A percentile compares a stretch with the other conserved stretches of the same genome.
phyloP scores from a whole-genome alignment of 208 protist species.

The Vickermania spadyakhi region DNA sequence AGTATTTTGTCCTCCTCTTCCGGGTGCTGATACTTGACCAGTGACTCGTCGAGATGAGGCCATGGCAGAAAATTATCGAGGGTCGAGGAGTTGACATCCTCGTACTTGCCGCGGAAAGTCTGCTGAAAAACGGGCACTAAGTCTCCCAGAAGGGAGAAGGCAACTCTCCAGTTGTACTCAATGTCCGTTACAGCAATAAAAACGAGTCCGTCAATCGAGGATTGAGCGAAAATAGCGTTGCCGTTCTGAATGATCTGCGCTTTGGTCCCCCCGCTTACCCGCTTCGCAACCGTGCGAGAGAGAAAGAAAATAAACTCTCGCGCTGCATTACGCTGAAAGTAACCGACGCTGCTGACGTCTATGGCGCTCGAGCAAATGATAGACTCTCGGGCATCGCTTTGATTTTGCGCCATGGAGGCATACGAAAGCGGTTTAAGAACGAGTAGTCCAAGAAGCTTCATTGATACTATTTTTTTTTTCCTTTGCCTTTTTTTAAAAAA shows the following conservation, averaged over 20 bases:
- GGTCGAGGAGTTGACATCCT: constrained; percentile 19
- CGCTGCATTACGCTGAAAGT: constrained; percentile 77
- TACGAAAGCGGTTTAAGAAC: constrained; percentile 45
- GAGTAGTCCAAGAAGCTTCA: constrained; percentile 70
- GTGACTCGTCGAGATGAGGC: constrained; percentile 59
- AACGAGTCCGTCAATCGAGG: constrained; percentile 66
- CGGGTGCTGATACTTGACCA: constrained; percentile 84
- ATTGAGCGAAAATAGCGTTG: constrained; percentile 63
- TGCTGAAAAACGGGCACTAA: constrained; percentile 62
- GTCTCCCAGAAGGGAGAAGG: constrained; percentile 78
- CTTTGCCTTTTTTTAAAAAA: too few species aligned
- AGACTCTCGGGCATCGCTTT: constrained; percentile 47
- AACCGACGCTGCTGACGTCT: constrained; percentile 82
- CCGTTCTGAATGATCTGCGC: constrained; percentile 80
- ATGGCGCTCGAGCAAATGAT: constrained; percentile 73
- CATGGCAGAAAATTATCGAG: constrained; percentile 72
- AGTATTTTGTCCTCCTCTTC: constrained; percentile 87
- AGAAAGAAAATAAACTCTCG: constrained; percentile 85
- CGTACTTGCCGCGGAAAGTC: constrained; percentile 84
- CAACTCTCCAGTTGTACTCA: constrained; percentile 78
- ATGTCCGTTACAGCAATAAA: constrained; percentile 76
- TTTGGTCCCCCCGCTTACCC: constrained; percentile 47
- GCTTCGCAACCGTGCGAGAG: constrained; percentile 71
- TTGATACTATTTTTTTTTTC: too few species aligned
- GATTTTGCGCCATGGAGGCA: neutral